Evolutionary conservation across 2,329 filamentous ascomycete species (phyloP), one percentile per base, ranked within the genome.

Genomic region (Aureobasidium sp.): DNA sequence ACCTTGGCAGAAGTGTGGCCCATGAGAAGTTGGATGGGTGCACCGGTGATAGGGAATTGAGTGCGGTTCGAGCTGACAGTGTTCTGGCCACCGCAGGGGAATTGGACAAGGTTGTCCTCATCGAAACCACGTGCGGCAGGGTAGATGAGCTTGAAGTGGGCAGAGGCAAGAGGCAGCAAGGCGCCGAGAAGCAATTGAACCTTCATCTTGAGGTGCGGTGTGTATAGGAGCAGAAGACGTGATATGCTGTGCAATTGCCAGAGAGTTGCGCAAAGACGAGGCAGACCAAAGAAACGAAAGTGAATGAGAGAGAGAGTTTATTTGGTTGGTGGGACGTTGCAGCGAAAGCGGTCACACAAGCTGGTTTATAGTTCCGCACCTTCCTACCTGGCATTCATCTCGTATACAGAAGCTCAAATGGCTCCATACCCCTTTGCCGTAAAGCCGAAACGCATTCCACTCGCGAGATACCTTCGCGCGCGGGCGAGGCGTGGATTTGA

Each of bases 61-160:
- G 79, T 82, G 64, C 82, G 80, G 63, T 76, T 73, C 57, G 70
- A 69, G 52, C 71, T 70, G 53, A 75, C 71, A 20, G 74, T 73
- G 65, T 79, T 70, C 66, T 79, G 75, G 57, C 80, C 79, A 62
- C 82, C 82, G 68, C 83, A 84, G 62, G 78, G 78, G 67, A 77
- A 79, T 13, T 66, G 75, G 64, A 68, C 64, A 65, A 80, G 78
- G 10, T 70, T 78, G 63, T 80, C 76, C 63, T 80, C 76, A 42
- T 76, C 68, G 68, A 77, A 77, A 32, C 81, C 82, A 60, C 83
- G 80, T 64, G 75, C 70, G 17, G 74, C 64, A 12, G 84, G 84
- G 65, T 78, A 84, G 39, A 76, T 70, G 71, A 86, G 76, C 3
- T 76, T 69, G 75, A 84, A 86, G 69, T 86, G 84, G 17, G 82